phyloP scores from a whole-genome alignment of 2,329 filamentous ascomycete genomes.

The Pseudogymnoascus sp. region DNA sequence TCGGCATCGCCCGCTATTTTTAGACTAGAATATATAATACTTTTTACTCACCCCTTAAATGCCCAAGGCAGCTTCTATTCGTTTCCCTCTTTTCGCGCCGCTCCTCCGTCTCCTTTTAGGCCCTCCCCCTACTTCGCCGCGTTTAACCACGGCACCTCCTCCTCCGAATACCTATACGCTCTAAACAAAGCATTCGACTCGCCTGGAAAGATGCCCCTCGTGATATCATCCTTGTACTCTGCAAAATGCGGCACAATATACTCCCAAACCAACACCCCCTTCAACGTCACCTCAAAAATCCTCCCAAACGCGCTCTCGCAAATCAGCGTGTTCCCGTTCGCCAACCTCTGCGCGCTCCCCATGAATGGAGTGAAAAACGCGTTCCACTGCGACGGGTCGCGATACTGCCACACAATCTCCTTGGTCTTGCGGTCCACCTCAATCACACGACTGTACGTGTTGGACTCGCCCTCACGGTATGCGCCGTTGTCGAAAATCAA shows the following conservation, averaged over 20 bases:
- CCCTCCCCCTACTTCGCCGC: too few relatives aligned
- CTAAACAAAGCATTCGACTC: slow-evolving; percentile 37
- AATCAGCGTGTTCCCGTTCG: slow-evolving; percentile 35
- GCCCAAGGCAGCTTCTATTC: too few relatives aligned
- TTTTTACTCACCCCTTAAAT: too few relatives aligned
- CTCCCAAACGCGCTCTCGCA: slow-evolving; percentile 36
- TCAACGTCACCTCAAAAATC: slow-evolving; percentile 36
- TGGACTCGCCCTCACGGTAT: slow-evolving; percentile 32
- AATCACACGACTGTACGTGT: slow-evolving; percentile 36
- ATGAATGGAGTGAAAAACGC: slow-evolving; percentile 37
- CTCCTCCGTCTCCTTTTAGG: too few relatives aligned
- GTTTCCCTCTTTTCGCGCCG: too few relatives aligned
- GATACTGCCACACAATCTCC: slow-evolving; percentile 36
- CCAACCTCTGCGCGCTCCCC: slow-evolving; percentile 36
- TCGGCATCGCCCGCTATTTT: too few relatives aligned
- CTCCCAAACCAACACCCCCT: slow-evolving; percentile 36
- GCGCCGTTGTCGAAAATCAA: slow-evolving; percentile 40
- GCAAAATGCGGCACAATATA: slow-evolving; percentile 36
- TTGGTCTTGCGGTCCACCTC: slow-evolving; percentile 31
- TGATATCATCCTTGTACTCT: slow-evolving; percentile 30
- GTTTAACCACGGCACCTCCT: slow-evolving; percentile 33
- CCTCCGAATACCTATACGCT: slow-evolving; percentile 35
- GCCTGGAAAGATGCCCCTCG: slow-evolving; percentile 32
- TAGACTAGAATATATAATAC: too few relatives aligned
- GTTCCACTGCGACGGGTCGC: slow-evolving; percentile 24